Evolutionary conservation across 805 yeast species (phyloP).

Genomic region (Myxozyma udenii): DNA sequence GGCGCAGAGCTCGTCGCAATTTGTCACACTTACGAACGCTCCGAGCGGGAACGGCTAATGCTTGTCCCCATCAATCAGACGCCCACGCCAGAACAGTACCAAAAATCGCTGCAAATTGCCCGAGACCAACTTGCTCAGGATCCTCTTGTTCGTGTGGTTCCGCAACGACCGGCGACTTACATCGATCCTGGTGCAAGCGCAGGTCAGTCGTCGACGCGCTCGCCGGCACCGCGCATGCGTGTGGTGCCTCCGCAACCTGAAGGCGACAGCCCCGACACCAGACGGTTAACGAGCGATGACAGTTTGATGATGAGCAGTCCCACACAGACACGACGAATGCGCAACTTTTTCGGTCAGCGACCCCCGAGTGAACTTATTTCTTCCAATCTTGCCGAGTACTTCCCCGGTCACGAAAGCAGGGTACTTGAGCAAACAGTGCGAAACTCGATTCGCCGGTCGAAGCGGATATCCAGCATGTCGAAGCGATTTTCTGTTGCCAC

Average conservation of each 20-base stretch:
- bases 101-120: slow-evolving; percentile 29
- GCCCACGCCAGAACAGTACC: slow-evolving; percentile 47
- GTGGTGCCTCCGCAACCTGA: not conserved
- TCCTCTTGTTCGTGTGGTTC: slow-evolving; percentile 12
- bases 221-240: not conserved
- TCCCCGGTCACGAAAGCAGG: slow-evolving; percentile 74
- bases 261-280: not conserved
- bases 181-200: slow-evolving; percentile 4
- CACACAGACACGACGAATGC: slow-evolving; percentile 29
- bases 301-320: slow-evolving; percentile 3
- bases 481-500: slow-evolving; percentile 36
- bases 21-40: slow-evolving; percentile 69
- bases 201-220: not conserved
- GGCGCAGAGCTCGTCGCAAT: slow-evolving; percentile 80
- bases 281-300: not conserved
- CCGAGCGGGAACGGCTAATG: slow-evolving; percentile 67
- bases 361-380: slow-evolving; percentile 93
- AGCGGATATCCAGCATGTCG: slow-evolving; percentile 50
- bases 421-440: slow-evolving; percentile 76
- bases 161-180: slow-evolving; percentile 21
- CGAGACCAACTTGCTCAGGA: slow-evolving; percentile 21
- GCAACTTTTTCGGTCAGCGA: slow-evolving; percentile 74
- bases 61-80: slow-evolving; percentile 61
- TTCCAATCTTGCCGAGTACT: slow-evolving; percentile 81
- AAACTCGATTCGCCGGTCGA: slow-evolving; percentile 78